phyloP scores from a whole-genome alignment of 2,329 filamentous ascomycete genomes.

The Aspergillus candidus region DNA sequence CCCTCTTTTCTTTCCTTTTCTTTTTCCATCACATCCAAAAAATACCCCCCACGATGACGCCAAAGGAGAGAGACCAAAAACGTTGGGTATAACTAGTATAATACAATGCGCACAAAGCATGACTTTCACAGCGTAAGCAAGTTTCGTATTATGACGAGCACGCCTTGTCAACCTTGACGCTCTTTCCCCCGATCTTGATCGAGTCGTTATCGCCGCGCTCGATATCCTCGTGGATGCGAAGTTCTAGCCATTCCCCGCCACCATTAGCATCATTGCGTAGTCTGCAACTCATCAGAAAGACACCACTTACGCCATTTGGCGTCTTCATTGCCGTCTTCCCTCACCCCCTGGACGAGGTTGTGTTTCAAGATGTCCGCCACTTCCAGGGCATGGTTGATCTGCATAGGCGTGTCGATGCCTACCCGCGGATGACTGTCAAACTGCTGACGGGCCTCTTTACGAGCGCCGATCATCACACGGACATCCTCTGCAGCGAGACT shows the following conservation, averaged over 20 bases:
- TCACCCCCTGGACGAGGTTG: conserved; percentile 80
- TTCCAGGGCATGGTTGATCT: conserved; percentile 73
- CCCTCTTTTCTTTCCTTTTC: conserved; percentile 24
- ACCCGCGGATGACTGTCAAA: conserved; percentile 65
- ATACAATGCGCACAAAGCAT: conserved; percentile 20
- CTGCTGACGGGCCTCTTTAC: conserved; percentile 61
- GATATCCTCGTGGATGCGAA: conserved; percentile 84
- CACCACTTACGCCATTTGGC: conserved; percentile 31
- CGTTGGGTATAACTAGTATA: conserved; percentile 33
- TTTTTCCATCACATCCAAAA: conserved; percentile 20
- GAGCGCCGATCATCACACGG: conserved; percentile 63
- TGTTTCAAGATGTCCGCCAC: conserved; percentile 71
- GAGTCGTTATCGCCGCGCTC: conserved; percentile 92
- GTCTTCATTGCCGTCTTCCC: conserved; percentile 28
- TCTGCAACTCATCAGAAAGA: neutral
- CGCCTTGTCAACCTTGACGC: conserved; percentile 38
- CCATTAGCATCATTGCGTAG: conserved; percentile 2
- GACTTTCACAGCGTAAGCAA: too few species aligned
- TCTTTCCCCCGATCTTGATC: conserved; percentile 56
- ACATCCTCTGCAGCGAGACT: conserved; percentile 56
- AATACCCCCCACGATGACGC: conserved; percentile 29
- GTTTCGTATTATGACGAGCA: conserved; percentile 28
- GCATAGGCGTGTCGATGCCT: conserved; percentile 53
- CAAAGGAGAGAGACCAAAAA: conserved; percentile 24
- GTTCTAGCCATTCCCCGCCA: conserved; percentile 49